These are phyloP conservation scores for Selaginella tamariscina DNA, from an alignment of 75 land plant genomes.

Conservation along the genomic window DNA sequence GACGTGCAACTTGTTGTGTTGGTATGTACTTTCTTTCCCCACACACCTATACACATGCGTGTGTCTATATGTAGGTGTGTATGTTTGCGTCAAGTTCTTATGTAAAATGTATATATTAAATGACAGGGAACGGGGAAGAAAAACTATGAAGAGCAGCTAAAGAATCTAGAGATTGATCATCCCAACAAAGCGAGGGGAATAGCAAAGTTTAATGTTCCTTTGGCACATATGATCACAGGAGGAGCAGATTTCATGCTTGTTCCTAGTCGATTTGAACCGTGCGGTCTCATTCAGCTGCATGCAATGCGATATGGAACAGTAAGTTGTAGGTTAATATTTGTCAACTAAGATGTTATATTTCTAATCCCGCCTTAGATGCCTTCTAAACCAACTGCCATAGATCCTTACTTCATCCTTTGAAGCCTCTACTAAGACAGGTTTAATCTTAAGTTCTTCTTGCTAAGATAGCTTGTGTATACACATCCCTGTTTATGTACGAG, in stretches of 20 bases:
- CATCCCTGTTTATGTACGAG: too few relatives aligned
- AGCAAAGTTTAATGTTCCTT: constrained; percentile 57
- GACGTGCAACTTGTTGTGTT: constrained; percentile 69
- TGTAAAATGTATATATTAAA: not conserved
- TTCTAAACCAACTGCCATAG: too few relatives aligned
- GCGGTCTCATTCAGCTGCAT: constrained; percentile 88
- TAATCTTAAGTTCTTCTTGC: too few relatives aligned
- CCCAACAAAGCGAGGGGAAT: constrained; percentile 66
- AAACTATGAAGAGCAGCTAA: constrained; percentile 56
- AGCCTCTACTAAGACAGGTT: too few relatives aligned
- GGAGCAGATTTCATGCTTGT: constrained; percentile 64
- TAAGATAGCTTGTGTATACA: too few relatives aligned
- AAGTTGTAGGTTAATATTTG: too few relatives aligned
- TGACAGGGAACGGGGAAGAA: constrained; percentile 90
- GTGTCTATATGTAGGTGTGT: not conserved
- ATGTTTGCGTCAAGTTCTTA: too few relatives aligned
- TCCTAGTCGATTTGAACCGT: constrained; percentile 90
- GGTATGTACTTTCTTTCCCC: constrained; percentile 32
- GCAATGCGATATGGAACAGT: constrained; percentile 93
- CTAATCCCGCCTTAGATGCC: too few relatives aligned
- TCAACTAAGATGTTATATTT: too few relatives aligned
- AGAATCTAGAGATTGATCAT: constrained; percentile 43
- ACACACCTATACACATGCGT: not conserved
- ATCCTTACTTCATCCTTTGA: too few relatives aligned
- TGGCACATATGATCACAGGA: constrained; percentile 75